Evolutionary conservation across 2,329 filamentous ascomycete species (phyloP), one percentile per base, ranked within the genome.

Genomic region (Fusarium coicis): DNA sequence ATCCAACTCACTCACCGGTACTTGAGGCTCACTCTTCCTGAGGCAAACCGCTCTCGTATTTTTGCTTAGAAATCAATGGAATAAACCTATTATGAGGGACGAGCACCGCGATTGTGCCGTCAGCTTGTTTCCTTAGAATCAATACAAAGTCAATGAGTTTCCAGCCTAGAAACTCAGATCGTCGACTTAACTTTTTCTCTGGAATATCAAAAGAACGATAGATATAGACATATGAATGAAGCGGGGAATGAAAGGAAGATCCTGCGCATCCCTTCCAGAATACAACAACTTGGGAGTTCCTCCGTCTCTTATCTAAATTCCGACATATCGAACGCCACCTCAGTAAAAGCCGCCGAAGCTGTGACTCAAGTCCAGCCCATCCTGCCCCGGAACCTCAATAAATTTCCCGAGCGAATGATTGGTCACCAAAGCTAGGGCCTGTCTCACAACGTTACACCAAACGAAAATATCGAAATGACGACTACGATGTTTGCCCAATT

Each of bases 371-470:
- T 7, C 26, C 19, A 54, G 34, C 10, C 34, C 34, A 30, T 40
- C 8, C 26, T 40, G n/a, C 23, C 40, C 23, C 19, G 19, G 23
- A 28, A 30, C 23, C 26, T 40, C 34, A 40, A 18, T 40, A 40
- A 54, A 54, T 54, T 54, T 18, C 34, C 34, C 23, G 50, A 10
- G 50, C 19, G 23, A 16, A 28, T 43, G 37, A 61, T 61, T 56
- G 49, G 58, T 15, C 23, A 28, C 50, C 34, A 16, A 7, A 43
- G 18, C 19, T n/a, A 19, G 39, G 37, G 49, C 12, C 23, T 21
- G 49, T 43, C 28, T 63, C 42, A 63, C 21, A 47, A 15, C 2
- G 54, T 59, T 47, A 36, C 53, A 63, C 60, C 19, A 40, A 39
- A 36, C 44, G 42, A 23, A 34, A 30, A 63, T 47, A 42, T 39